Conservation (phyloP, 805 yeast species). For the Lipomyces oligophaga region DNA sequence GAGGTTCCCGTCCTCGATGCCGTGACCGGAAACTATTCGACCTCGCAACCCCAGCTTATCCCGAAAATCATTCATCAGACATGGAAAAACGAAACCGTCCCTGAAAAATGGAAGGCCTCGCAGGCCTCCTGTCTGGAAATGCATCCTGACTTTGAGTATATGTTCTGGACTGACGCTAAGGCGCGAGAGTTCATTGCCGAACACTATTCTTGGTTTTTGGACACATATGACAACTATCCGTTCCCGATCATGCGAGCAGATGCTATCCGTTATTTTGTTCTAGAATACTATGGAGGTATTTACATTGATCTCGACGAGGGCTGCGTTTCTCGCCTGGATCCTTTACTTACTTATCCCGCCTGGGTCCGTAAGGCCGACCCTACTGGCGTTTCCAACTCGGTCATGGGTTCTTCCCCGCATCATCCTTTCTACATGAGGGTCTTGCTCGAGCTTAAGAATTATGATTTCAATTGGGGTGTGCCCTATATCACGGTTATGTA, state of each 20-base stretch:
- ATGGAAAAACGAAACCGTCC: constrained; percentile 72
- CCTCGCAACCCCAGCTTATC: constrained; percentile 47
- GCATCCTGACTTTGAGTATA: constrained; percentile 83
- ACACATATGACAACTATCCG: constrained; percentile 70
- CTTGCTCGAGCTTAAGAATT: constrained; percentile 58
- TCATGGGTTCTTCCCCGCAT: constrained; percentile 81
- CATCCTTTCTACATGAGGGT: constrained; percentile 81
- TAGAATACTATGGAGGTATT: constrained; percentile 81
- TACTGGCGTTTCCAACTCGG: constrained; percentile 88
- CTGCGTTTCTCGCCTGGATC: constrained; percentile 73
- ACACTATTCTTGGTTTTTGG: constrained; percentile 81
- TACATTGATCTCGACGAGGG: constrained; percentile 91
- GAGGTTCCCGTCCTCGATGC: constrained; percentile 16
- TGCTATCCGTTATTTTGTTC: constrained; percentile 80
- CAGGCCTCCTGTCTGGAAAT: constrained; percentile 71
- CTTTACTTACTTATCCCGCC: constrained; percentile 75
- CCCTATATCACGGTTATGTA: constrained; percentile 92
- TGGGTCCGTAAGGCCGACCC: constrained; percentile 85
- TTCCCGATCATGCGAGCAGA: constrained; percentile 89
- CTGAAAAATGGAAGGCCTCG: constrained; percentile 75
- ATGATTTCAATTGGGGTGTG: constrained; percentile 71
- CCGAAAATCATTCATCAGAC: constrained; percentile 94
- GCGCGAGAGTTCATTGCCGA: constrained; percentile 72
- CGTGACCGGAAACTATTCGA: constrained; percentile 7
- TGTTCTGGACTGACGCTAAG: constrained; percentile 83